Evolutionary conservation across 768 basidiomycete genomes (phyloP).

Genomic region (Podaxis sp.): DNA sequence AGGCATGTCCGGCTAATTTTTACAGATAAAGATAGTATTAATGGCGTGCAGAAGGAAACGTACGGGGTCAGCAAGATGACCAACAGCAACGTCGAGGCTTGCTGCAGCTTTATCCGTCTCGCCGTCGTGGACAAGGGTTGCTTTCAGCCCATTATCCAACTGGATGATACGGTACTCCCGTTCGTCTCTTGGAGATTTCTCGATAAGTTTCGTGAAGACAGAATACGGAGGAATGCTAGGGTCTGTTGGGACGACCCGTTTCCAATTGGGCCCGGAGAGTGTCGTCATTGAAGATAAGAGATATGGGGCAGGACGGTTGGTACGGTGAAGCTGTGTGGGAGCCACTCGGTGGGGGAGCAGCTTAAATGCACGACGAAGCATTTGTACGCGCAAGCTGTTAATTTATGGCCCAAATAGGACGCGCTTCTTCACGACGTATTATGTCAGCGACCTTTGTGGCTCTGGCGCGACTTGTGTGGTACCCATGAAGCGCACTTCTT

Average conservation of each 20-base stretch:
- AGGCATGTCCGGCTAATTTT: constrained; percentile 66
- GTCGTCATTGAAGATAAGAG: neutral
- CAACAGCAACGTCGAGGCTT: constrained; percentile 91
- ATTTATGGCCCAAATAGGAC: neutral
- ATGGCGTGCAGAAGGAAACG: constrained; percentile 27
- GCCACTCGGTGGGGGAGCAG: neutral
- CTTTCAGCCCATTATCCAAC: constrained; percentile 89
- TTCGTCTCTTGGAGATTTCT: constrained; percentile 76
- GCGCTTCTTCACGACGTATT: neutral
- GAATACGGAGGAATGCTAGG: constrained; percentile 43
- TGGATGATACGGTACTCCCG: constrained; percentile 78
- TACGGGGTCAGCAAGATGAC: constrained; percentile 91
- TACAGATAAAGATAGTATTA: constrained; percentile 24
- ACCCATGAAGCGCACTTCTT: neutral
- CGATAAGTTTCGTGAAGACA: constrained; percentile 58
- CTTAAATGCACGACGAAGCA: neutral
- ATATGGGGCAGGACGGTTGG: neutral
- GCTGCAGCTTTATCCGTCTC: constrained; percentile 94
- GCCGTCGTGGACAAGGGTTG: constrained; percentile 77
- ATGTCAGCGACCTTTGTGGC: neutral
- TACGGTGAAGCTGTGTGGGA: neutral
- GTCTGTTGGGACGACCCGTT: constrained; percentile 27
- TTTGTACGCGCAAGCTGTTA: neutral
- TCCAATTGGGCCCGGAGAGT: constrained; percentile 31
- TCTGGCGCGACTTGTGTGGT: constrained; percentile 6